phyloP scores from a whole-genome alignment of 2,329 filamentous ascomycete genomes.

The Lasiodiplodia citricola region DNA sequence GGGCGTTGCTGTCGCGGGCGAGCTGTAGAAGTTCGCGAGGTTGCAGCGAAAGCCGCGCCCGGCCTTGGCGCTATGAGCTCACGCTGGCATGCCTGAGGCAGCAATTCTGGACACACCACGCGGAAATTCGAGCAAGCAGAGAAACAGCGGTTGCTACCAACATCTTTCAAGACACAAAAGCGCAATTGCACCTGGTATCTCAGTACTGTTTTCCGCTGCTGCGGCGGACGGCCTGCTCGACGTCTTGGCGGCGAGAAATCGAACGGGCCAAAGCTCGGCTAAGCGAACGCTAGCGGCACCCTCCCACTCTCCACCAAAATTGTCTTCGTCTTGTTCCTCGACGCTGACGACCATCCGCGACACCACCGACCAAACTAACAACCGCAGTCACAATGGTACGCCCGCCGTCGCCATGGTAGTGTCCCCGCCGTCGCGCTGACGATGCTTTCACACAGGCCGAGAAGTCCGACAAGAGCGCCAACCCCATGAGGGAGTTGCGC shows the following conservation, averaged over 20 bases:
- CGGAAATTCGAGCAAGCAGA: neutral
- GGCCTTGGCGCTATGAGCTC: constrained; percentile 24
- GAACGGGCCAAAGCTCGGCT: constrained; percentile 22
- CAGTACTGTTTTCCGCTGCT: neutral
- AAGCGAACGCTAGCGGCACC: constrained; percentile 27
- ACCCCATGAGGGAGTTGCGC: constrained; percentile 99
- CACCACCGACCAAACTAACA: constrained; percentile 39
- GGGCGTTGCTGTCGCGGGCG: constrained; percentile 17
- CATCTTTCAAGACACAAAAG: neutral
- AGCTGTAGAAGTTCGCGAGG: constrained; percentile 25
- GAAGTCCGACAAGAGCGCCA: constrained; percentile 75
- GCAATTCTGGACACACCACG: neutral
- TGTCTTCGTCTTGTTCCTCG: constrained; percentile 25
- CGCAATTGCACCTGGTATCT: neutral
- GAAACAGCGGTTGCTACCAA: neutral
- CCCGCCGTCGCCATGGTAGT: neutral
- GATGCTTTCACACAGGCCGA: constrained; percentile 39
- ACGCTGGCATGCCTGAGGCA: constrained; percentile 18
- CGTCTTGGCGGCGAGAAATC: constrained; percentile 20
- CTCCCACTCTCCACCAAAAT: constrained; percentile 28
- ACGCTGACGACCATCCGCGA: constrained; percentile 37
- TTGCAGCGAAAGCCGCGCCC: constrained; percentile 19
- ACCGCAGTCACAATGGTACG: constrained; percentile 48
- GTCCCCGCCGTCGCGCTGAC: constrained; percentile 33
- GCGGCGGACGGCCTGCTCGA: neutral